Conservation (phyloP, 176 grass and related monocot species). For the Areca catechu region DNA sequence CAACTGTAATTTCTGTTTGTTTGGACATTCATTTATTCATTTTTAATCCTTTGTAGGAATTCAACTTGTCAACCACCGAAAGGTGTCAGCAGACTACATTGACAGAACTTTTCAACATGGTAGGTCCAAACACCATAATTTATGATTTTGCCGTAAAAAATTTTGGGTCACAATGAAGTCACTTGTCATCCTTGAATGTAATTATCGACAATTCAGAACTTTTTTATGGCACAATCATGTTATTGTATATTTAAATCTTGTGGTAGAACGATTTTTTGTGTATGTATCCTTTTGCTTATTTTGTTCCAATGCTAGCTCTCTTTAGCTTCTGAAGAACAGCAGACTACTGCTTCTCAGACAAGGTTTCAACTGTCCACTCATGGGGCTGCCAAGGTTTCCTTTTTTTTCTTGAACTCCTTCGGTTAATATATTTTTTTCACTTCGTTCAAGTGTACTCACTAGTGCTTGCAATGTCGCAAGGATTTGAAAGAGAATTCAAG, state of each 20-base stretch:
- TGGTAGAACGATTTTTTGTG: too few relatives aligned
- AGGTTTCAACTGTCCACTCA: conserved; percentile 20
- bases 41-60: conserved; percentile 49
- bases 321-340: conserved; percentile 26
- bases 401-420: background rate
- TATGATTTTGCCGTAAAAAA: too few relatives aligned
- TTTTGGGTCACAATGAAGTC: too few relatives aligned
- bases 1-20: too few relatives aligned
- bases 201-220: too few relatives aligned
- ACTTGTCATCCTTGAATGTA: too few relatives aligned
- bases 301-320: conserved; percentile 33
- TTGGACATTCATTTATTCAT: background rate
- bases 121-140: background rate
- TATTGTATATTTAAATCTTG: too few relatives aligned
- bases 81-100: conserved; percentile 45
- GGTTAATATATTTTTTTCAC: background rate
- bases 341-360: conserved; percentile 15
- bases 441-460: too few relatives aligned
- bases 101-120: conserved; percentile 79
- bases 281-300: background rate
- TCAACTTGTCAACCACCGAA: conserved; percentile 47
- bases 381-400: conserved; percentile 42
- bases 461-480: conserved; percentile 29
- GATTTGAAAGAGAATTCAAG: conserved; percentile 83
- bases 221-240: too few relatives aligned